phyloP scores from a whole-genome alignment of 129 eudicot genomes.

The sunflower (Helianthus annuus) region DNA sequence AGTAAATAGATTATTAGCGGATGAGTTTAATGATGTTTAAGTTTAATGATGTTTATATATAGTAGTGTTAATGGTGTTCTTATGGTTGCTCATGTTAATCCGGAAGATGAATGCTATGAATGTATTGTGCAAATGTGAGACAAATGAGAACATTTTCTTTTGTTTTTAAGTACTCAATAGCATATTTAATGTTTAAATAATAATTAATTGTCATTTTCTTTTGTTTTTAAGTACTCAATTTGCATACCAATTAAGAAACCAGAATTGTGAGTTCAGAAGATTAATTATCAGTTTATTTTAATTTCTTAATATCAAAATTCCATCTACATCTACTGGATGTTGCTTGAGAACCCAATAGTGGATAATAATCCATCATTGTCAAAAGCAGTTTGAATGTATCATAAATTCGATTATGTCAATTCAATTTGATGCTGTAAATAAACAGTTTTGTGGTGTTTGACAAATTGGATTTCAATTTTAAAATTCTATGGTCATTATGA shows the following conservation, averaged over 20 bases:
- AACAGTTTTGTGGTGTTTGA: background rate
- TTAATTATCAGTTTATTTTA: too few relatives aligned
- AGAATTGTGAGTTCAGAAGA: too few relatives aligned
- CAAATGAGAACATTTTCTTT: background rate
- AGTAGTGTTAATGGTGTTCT: background rate
- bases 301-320: conserved; percentile 21
- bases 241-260: too few relatives aligned
- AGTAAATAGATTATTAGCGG: conserved; percentile 33
- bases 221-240: background rate
- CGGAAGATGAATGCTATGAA: conserved; percentile 12
- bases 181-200: background rate
- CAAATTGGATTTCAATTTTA: background rate
- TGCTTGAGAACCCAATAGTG: background rate
- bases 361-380: background rate
- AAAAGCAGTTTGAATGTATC: conserved; percentile 2
- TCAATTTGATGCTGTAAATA: background rate
- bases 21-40: too few relatives aligned
- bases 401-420: background rate
- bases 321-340: conserved; percentile 12
- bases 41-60: background rate
- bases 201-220: too few relatives aligned
- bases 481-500: background rate
- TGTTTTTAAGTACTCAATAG: background rate
- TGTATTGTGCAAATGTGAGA: conserved; percentile 8
- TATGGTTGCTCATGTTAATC: background rate